Percentiles rank a stretch among this genome's conserved stretches.
Evolutionary conservation across 139 green algal species (phyloP).

Genomic region (Chlorella ohadii): DNA sequence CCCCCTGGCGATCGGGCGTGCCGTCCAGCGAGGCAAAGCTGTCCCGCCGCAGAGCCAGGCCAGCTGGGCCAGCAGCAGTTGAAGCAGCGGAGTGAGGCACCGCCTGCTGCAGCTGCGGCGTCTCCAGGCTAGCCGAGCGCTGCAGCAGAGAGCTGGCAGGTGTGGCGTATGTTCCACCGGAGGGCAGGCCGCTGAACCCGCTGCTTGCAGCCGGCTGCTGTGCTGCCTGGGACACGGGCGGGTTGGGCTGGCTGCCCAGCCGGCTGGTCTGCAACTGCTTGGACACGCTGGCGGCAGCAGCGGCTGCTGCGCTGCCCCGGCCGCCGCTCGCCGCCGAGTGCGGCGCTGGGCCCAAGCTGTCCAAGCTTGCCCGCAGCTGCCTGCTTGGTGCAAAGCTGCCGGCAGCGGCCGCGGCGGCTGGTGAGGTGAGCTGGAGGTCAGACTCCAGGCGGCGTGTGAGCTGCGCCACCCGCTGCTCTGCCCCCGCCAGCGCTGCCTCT

Average conservation of each 20-base stretch:
- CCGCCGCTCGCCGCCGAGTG: background rate
- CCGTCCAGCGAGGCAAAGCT: slow-evolving; percentile 8
- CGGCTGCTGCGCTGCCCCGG: background rate
- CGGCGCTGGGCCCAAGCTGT: slow-evolving; percentile 4
- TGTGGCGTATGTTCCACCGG: slow-evolving; percentile 16
- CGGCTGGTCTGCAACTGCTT: background rate
- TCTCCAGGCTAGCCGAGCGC: slow-evolving; percentile 16
- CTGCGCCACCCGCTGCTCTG: slow-evolving; percentile 28
- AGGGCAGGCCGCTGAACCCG: background rate
- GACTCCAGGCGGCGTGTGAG: slow-evolving; percentile 34
- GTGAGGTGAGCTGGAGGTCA: background rate
- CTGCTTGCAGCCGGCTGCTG: background rate
- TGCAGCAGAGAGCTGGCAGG: slow-evolving; percentile 23
- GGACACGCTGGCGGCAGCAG: background rate
- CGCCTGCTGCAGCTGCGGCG: background rate
- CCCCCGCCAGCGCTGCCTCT: slow-evolving; percentile 8
- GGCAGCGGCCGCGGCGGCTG: background rate
- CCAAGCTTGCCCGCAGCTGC: slow-evolving; percentile 3
- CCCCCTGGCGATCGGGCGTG: background rate
- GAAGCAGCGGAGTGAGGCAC: background rate
- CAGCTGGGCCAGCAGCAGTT: background rate
- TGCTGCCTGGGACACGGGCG: background rate
- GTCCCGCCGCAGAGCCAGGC: background rate
- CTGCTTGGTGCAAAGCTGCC: background rate
- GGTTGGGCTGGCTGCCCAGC: background rate